Base-by-base conservation (phyloP, 2,329 filamentous ascomycete genomes). In the Diaporthe ampelina region DNA sequence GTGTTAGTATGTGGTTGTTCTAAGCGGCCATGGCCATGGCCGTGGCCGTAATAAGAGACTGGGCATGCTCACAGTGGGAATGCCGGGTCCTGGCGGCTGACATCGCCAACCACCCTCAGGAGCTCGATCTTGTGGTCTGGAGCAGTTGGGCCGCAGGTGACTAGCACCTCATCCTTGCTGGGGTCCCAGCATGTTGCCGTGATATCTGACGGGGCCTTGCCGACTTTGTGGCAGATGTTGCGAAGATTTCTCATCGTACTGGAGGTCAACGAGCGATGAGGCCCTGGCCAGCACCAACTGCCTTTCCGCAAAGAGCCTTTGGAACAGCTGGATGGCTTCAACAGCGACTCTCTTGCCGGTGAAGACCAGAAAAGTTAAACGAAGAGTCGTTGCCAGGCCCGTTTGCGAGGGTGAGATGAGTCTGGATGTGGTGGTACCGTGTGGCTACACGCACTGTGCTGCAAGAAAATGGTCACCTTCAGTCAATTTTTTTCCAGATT, bases 141-240 rank as follows among this genome's bases (percentile, higher is more conserved):
- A 81, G 90, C 86, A 4, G 91, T 92, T 76, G 96, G 97, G 10
- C 97, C 96, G 86, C 96, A 93, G 70, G 94, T 92, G 85, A 93
- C 95, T 79, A 99, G 88, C 70, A 97, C 84, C 75, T 94, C 91
- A 83, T 97, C 93, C 77, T 90, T 91, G 75, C 91, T 89, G 65
- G 93, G 89, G 85, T 98, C 95, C 96, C 96, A 98, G 80, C 95
- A 93, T 73, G 92, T 91, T 40, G 95, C 93, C 70, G 94, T 93
- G 79, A 97, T 87, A 75, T 90, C 87, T 76, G 88, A 83, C 70
- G 89, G 87, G 77, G 91, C 86, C 78, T 86, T 88, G 85, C 92
- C 92, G 81, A 90, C 87, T 78, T 90, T 89, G 82, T 94, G 92
- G 81, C 90, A 91, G 79, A 95, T 91, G 82, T 92, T 95, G 84